Conservation (phyloP, 768 basidiomycete genomes). For the Amanita phalloides region DNA sequence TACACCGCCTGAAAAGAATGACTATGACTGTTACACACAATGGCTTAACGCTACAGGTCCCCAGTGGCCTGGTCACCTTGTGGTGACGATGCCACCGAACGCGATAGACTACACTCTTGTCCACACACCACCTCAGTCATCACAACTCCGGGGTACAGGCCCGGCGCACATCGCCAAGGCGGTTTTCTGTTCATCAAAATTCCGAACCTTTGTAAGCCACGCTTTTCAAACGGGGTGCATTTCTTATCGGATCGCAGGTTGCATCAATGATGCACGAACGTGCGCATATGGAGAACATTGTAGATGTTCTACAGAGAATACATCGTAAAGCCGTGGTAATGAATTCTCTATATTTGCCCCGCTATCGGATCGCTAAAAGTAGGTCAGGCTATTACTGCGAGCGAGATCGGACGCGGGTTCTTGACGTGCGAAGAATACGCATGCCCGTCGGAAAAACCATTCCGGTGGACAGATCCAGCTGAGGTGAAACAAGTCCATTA, state of each 20-base stretch:
- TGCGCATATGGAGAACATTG: conserved; percentile 19
- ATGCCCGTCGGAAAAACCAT: conserved; percentile 25
- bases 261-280: conserved; percentile 15
- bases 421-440: conserved; percentile 18
- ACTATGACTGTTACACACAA: conserved; percentile 22
- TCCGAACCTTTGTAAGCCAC: conserved; percentile 18
- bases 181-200: conserved; percentile 22
- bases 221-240: background rate
- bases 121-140: background rate
- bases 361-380: conserved; percentile 5
- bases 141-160: background rate
- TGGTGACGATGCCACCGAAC: conserved; percentile 14
- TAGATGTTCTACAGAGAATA: conserved; percentile 24
- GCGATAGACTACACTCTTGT: conserved; percentile 1
- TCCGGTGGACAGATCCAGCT: conserved; percentile 41
- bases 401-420: conserved; percentile 22
- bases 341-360: conserved; percentile 1
- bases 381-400: conserved; percentile 29
- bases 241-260: conserved; percentile 8
- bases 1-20: conserved; percentile 29
- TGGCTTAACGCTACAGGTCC: conserved; percentile 25
- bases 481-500: conserved; percentile 22
- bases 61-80: conserved; percentile 24
- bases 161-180: conserved; percentile 1
- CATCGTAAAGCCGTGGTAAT: conserved; percentile 29